Percentiles rank a stretch among this genome's conserved stretches.
Evolutionary conservation across 169 alveolate genomes (phyloP).

Genomic region (Babesia divergens): DNA sequence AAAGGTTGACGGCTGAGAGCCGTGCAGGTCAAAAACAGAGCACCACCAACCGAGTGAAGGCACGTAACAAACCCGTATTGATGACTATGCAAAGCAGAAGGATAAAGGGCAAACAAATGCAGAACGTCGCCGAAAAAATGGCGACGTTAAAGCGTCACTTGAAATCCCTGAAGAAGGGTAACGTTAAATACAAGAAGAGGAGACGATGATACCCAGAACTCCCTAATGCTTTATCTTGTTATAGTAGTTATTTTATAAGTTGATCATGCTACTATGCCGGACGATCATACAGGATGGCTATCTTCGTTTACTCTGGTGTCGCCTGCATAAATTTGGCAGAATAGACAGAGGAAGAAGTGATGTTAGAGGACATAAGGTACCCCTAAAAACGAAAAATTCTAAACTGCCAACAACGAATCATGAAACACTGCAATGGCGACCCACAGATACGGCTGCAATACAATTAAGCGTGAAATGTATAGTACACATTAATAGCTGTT

Average conservation of each 20-base stretch:
- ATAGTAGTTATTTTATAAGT: no score
- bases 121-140: constrained; percentile 36
- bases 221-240: background rate
- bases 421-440: background rate
- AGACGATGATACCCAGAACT: constrained; percentile 17
- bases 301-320: no score
- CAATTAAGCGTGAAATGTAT: background rate
- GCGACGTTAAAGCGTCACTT: constrained; percentile 47
- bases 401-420: background rate
- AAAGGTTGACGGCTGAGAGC: constrained; percentile 35
- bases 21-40: constrained; percentile 67
- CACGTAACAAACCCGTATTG: constrained; percentile 74
- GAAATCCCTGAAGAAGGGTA: constrained; percentile 43
- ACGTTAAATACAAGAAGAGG: constrained; percentile 42
- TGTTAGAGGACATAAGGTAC: background rate
- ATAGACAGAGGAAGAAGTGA: no score
- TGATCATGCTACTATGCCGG: no score
- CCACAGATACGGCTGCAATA: background rate
- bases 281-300: no score
- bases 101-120: constrained; percentile 15
- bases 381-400: background rate
- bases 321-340: no score
- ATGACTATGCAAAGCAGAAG: constrained; percentile 68
- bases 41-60: constrained; percentile 67
- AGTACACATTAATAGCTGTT: constrained; percentile 12